These are phyloP conservation scores for Ensete ventricosum DNA, from an alignment of 176 grass and related monocot genomes.

Conservation along the genomic window DNA sequence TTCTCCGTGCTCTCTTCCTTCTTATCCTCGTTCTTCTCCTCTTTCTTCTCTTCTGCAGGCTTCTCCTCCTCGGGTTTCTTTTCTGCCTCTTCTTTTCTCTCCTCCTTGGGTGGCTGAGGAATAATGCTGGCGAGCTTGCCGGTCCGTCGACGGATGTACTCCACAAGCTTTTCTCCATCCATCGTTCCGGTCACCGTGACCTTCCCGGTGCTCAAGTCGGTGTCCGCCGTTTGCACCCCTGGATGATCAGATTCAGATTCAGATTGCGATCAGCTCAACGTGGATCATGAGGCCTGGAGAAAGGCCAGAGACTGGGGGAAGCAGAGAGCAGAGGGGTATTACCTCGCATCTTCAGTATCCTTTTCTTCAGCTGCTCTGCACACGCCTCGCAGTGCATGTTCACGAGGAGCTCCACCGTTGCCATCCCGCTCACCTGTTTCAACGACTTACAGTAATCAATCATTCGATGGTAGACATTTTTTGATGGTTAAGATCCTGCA, in stretches of 20 bases:
- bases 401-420: slow-evolving; percentile 52
- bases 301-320: too few relatives aligned
- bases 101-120: slow-evolving; percentile 28
- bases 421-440: slow-evolving; percentile 26
- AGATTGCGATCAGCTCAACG: not conserved
- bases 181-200: slow-evolving; percentile 53
- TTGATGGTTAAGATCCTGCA: too few relatives aligned
- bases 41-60: slow-evolving; percentile 26
- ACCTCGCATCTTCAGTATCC: slow-evolving; percentile 67
- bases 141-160: slow-evolving; percentile 58
- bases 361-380: slow-evolving; percentile 50
- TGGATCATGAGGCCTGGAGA: too few relatives aligned
- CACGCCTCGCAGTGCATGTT: slow-evolving; percentile 97
- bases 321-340: not conserved
- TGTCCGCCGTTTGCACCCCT: slow-evolving; percentile 52
- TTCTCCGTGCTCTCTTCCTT: slow-evolving; percentile 25
- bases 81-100: slow-evolving; percentile 19
- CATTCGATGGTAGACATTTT: too few relatives aligned
- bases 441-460: not conserved
- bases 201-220: slow-evolving; percentile 35
- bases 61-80: slow-evolving; percentile 25
- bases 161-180: slow-evolving; percentile 29
- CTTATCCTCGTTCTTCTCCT: slow-evolving; percentile 3
- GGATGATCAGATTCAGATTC: not conserved
- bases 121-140: slow-evolving; percentile 57